Conservation (phyloP, 371 early-diverging fungal species). For the Synchytrium microbalum region DNA sequence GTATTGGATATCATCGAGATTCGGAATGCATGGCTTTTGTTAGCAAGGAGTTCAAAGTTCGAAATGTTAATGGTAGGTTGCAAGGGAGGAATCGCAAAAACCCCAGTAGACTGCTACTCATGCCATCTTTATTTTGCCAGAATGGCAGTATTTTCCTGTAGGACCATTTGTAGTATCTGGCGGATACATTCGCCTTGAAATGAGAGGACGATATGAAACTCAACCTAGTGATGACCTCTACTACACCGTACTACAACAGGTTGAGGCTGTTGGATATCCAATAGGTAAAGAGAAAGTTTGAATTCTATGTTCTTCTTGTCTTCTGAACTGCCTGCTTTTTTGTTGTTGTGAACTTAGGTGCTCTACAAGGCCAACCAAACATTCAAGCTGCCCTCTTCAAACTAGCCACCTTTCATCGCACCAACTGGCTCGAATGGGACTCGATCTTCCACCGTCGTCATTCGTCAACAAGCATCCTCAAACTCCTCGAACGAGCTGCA, state of each 20-base stretch:
- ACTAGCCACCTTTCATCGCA: background rate
- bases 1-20: conserved; percentile 2
- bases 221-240: conserved; percentile 13
- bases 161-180: conserved; percentile 8
- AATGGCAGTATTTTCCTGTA: conserved; percentile 1
- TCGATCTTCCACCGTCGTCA: no score
- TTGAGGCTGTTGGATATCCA: conserved; percentile 6
- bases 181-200: background rate
- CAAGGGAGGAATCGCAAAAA: no score
- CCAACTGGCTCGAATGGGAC: conserved; percentile 1
- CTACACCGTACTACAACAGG: conserved; percentile 13
- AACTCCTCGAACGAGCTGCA: no score
- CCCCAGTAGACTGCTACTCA: background rate
- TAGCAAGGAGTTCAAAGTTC: background rate
- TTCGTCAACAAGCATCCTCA: no score
- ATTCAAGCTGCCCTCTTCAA: background rate
- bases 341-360: background rate
- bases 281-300: no score
- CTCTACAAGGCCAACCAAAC: background rate
- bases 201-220: conserved; percentile 9
- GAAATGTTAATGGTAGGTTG: background rate
- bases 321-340: background rate
- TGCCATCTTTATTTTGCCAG: background rate
- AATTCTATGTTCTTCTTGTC: background rate
- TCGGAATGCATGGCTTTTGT: conserved; percentile 7